Base-by-base conservation (phyloP, 768 basidiomycete species). In the Sarcodon sp. region DNA sequence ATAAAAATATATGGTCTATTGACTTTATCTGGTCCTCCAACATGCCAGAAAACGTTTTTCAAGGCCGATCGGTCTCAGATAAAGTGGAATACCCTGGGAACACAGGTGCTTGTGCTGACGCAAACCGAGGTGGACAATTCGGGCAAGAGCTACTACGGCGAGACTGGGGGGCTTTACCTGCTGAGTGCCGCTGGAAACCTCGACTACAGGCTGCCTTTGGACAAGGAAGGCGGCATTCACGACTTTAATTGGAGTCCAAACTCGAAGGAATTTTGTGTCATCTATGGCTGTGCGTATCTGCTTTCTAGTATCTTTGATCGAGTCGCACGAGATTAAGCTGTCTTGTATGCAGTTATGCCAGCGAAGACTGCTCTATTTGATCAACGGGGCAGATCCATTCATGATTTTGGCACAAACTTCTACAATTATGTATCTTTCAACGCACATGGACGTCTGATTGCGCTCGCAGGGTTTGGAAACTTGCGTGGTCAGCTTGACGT, bases 91-190 rank as follows among this genome's bases (percentile, higher is more conserved):
- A 79, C 77, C 7, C 76, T 92, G 13, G 96, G 94, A 15, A 94
- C 92, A 0, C 88, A 89, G 59, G 85, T 93, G 1, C 70, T 99
- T 48, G 75, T 97, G 51, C 66, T 97, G 35, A 93, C 94, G 0
- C 90, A 93, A 59, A 94, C 93, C 4, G 96, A 99, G 57, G 93
- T 97, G 47, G 94, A 99, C 60, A 89, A 88, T 61, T 84, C 88
- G 43, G 94, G 94, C 64, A 96, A 88, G 76, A 92, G 84, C 58
- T 99, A 99, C 64, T 99, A 98, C 55, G 96, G 96, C 47, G 94
- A 98, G 70, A 96, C 93, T 2, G 88, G 60, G 13, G 60, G 89
- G 46, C 69, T 99, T 58, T 97, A 94, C 66, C 74, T 97, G 11
- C 77, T 98, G 52, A 91, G 83, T 53, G 80, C 91, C 13, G 84